Conservation (phyloP, 2,329 filamentous ascomycete species). For the Zymoseptoria passerinii region DNA sequence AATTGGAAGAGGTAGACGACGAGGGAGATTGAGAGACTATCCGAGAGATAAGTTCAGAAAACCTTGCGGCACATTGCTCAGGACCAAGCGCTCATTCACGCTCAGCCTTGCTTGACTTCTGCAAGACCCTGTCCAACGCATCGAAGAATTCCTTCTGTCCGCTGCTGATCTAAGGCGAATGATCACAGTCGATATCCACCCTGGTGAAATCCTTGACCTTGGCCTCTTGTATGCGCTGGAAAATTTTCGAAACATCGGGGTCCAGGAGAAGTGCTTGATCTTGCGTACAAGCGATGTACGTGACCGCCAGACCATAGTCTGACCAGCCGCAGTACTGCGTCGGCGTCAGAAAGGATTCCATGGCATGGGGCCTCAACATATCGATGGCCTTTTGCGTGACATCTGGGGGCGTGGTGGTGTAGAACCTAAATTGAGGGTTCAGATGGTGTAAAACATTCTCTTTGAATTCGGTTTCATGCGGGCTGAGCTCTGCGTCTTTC, state of each 20-base stretch:
- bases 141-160: constrained; percentile 3
- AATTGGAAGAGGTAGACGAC: constrained; percentile 41
- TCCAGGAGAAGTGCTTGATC: constrained; percentile 7
- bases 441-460: constrained; percentile 4
- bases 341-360: constrained; percentile 1
- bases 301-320: constrained; percentile 9
- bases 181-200: constrained; percentile 5
- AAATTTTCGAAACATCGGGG: constrained; percentile 3
- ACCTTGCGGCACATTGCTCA: not conserved
- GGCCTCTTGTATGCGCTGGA: constrained; percentile 4
- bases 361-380: not conserved
- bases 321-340: constrained; percentile 9
- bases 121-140: not conserved
- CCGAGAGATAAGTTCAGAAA: not conserved
- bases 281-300: constrained; percentile 8
- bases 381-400: constrained; percentile 3
- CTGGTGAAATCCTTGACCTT: constrained; percentile 2
- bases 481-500: not conserved
- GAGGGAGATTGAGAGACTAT: constrained; percentile 28
- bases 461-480: not conserved
- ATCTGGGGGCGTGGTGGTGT: constrained; percentile 1
- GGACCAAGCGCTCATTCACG: not conserved
- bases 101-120: not conserved
- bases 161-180: constrained; percentile 8
- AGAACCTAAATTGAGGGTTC: constrained; percentile 6